Evolutionary conservation across 2,329 filamentous ascomycete genomes (phyloP), one percentile per base, ranked within the genome.

Genomic region (Hymenoscyphus albidus): DNA sequence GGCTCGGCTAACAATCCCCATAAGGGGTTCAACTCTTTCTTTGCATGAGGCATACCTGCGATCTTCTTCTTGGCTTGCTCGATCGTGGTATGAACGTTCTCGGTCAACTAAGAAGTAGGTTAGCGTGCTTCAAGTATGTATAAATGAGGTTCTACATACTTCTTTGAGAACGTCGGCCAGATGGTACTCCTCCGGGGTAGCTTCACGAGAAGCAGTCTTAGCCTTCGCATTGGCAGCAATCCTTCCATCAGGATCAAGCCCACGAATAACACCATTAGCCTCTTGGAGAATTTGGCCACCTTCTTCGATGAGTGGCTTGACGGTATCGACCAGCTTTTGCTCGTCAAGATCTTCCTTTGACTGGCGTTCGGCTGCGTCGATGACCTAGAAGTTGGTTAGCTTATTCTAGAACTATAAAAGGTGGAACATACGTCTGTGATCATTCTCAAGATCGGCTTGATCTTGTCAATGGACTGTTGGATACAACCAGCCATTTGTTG

Each of bases 11-110:
- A 81, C 59, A 97, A 81, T 38, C 82, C 87, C 92, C 93, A 96
- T 38, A 97, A 86, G 12, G 93, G 93, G 80, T 94, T 97, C 66
- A 97, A 84, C 81, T 94, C 88, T 83, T 96, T 94, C 88, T 97
- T 96, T 55, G 92, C 93, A 70, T 96, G 90, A 5, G 93, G 93
- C 91, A 97, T 95, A 74, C 91, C 90, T 74, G 90, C 87, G 67
- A 97, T 90, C 81, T 91, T 91, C 80, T 89, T 91, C 86, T 93
- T 95, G 32, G 91, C 90, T 68, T 89, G 88, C 74, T 97, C 93
- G 71, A 97, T 94, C 31, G 89, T 92, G 72, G 88, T 87, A 58
- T 90, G 88, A 27, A 97, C 90, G 32, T 86, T 88, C 22, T 88
- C 88, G 0, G 93, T 94, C 65, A 97, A 83, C 79, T 87, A 63